phyloP scores from a whole-genome alignment of 2,329 filamentous ascomycete genomes.

The Venturia pyrina region DNA sequence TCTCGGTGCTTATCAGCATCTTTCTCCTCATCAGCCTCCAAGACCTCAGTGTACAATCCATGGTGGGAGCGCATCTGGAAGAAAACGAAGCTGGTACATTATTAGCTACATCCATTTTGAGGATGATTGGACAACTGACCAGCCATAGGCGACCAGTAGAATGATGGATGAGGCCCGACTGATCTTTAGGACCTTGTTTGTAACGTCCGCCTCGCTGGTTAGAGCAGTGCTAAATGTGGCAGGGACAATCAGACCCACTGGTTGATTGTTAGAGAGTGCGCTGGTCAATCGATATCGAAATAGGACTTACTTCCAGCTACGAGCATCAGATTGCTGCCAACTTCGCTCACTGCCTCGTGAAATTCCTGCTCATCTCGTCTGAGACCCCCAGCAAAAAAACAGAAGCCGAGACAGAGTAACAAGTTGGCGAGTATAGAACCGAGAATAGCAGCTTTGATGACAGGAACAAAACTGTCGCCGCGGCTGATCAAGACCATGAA shows the following conservation, averaged over 20 bases:
- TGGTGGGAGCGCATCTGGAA: constrained; percentile 72
- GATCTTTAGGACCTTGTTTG: constrained; percentile 42
- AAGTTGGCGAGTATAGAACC: constrained; percentile 77
- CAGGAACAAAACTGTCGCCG: constrained; percentile 39
- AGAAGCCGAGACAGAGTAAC: constrained; percentile 67
- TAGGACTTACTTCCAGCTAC: constrained; percentile 54
- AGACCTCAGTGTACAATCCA: constrained; percentile 65
- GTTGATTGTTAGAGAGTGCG: constrained; percentile 18
- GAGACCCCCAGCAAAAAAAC: constrained; percentile 69
- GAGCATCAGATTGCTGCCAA: constrained; percentile 65
- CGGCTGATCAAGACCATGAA: constrained; percentile 63
- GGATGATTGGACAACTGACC: constrained; percentile 14
- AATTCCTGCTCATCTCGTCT: constrained; percentile 59
- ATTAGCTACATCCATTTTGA: background rate
- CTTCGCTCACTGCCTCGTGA: constrained; percentile 66
- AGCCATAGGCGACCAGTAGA: constrained; percentile 56
- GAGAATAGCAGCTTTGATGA: constrained; percentile 74
- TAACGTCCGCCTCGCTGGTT: constrained; percentile 30
- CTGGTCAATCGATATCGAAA: constrained; percentile 30
- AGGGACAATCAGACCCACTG: constrained; percentile 38
- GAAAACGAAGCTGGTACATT: constrained; percentile 39
- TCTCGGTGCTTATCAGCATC: constrained; percentile 57
- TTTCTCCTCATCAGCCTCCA: constrained; percentile 58
- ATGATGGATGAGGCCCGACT: constrained; percentile 59
- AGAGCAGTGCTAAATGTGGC: constrained; percentile 43